Conservation (phyloP, 2,329 filamentous ascomycete genomes). For the Apiospora saccharicola region DNA sequence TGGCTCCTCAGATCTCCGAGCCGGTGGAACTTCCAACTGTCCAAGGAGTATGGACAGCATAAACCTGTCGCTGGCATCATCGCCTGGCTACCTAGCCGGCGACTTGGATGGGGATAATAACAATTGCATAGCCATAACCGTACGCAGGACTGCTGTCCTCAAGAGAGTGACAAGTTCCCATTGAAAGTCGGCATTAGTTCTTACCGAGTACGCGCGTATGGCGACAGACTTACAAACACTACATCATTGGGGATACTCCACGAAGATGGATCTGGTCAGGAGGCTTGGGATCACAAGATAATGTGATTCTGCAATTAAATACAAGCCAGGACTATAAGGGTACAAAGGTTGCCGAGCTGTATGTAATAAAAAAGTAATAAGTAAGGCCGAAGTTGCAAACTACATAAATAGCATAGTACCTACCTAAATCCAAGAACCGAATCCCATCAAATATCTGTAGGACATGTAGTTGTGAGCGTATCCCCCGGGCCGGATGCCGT, state of each 20-base stretch:
- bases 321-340: neutral
- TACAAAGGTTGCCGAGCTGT: neutral
- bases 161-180: neutral
- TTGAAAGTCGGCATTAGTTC: neutral
- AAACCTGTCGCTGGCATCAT: neutral
- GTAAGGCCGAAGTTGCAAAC: too few relatives aligned
- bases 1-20: neutral
- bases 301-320: neutral
- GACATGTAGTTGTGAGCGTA: neutral
- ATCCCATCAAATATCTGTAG: too few relatives aligned
- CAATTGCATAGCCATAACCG: too few relatives aligned
- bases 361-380: neutral
- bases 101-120: neutral
- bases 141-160: neutral
- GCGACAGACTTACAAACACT: neutral
- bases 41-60: neutral
- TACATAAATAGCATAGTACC: too few relatives aligned
- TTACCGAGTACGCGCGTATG: neutral
- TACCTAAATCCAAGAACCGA: too few relatives aligned
- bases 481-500: constrained; percentile 7
- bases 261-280: neutral
- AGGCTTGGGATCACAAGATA: neutral
- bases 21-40: neutral
- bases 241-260: neutral
- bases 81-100: neutral